phyloP scores from a whole-genome alignment of 1,284 basidiomycete genomes.

The Papiliotrema laurentii region DNA sequence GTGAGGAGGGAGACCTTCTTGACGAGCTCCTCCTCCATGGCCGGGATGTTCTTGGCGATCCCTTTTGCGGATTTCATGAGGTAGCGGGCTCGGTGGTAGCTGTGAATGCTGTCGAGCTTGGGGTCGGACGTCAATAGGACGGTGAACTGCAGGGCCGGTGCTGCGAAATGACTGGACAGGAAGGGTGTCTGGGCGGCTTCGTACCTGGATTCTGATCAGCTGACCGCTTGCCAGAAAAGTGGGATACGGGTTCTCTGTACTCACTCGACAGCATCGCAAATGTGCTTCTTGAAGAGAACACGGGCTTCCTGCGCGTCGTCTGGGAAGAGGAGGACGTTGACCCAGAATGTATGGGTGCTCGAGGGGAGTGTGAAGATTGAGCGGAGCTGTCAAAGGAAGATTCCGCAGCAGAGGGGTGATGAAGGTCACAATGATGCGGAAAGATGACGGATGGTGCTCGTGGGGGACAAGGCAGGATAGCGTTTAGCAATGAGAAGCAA shows the following conservation, averaged over 20 bases:
- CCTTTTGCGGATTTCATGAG: slow-evolving; percentile 24
- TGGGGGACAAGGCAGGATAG: too few species aligned
- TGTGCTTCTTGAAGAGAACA: slow-evolving; percentile 48
- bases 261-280: slow-evolving; percentile 46
- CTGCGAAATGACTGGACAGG: slow-evolving; percentile 22
- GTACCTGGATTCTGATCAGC: slow-evolving; percentile 30
- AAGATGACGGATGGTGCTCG: too few species aligned
- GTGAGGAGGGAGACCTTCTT: slow-evolving; percentile 29
- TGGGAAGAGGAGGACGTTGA: slow-evolving; percentile 43
- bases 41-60: slow-evolving; percentile 22
- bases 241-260: slow-evolving; percentile 10
- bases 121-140: slow-evolving; percentile 44
- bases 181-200: slow-evolving; percentile 38
- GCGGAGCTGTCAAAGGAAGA: slow-evolving; percentile 28
- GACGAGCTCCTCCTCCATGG: slow-evolving; percentile 28
- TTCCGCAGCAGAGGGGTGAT: not conserved
- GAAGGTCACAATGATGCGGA: too few species aligned
- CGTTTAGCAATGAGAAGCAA: too few species aligned
- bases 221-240: too few species aligned
- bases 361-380: slow-evolving; percentile 42
- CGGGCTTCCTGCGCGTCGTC: slow-evolving; percentile 37
- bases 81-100: slow-evolving; percentile 35
- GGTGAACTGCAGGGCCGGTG: slow-evolving; percentile 43
- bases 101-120: slow-evolving; percentile 36
- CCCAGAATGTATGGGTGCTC: slow-evolving; percentile 42